Percentiles rank a stretch among this genome's conserved stretches.
Conservation (phyloP, 805 yeast genomes). For the Pichia membranifaciens region DNA sequence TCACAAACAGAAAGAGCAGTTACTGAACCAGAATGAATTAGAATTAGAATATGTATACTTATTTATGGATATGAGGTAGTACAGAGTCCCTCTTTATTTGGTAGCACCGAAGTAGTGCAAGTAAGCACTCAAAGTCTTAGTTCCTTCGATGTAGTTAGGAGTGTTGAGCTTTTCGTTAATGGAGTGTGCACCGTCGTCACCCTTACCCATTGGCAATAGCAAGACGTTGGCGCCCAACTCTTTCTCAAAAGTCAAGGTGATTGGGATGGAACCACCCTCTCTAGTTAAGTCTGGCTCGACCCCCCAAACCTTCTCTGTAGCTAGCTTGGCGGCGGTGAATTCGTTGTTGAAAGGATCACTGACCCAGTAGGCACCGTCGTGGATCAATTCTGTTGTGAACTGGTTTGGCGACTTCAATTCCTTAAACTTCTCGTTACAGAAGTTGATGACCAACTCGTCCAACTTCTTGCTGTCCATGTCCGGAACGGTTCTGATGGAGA, state of each 20-base stretch:
- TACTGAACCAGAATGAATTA: no score
- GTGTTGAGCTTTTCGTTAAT: slow-evolving; percentile 92
- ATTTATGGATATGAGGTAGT: no score
- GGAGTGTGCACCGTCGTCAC: slow-evolving; percentile 99
- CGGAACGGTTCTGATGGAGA: slow-evolving; percentile 96
- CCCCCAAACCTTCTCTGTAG: slow-evolving; percentile 92
- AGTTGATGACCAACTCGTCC: slow-evolving; percentile 68
- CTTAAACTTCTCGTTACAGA: slow-evolving; percentile 60
- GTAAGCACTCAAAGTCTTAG: slow-evolving; percentile 89
- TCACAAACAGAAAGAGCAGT: no score
- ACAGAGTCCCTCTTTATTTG: slow-evolving; percentile 9
- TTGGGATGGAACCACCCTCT: slow-evolving; percentile 99
- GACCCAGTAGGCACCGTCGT: slow-evolving; percentile 96
- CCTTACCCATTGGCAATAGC: slow-evolving; percentile 95
- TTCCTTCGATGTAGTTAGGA: slow-evolving; percentile 86
- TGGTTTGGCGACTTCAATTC: slow-evolving; percentile 73
- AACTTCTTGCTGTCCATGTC: slow-evolving; percentile 77
- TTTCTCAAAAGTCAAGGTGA: slow-evolving; percentile 89
- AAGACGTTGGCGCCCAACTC: slow-evolving; percentile 79
- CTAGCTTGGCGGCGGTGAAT: slow-evolving; percentile 90
- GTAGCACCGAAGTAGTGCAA: slow-evolving; percentile 66
- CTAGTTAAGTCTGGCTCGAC: slow-evolving; percentile 95
- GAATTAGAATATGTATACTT: no score
- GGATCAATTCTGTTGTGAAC: slow-evolving; percentile 67
- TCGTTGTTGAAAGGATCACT: slow-evolving; percentile 89